Evolutionary conservation across 225 moss, liverwort and hornwort species (phyloP), one percentile per base, ranked within the genome.

Genomic region (Bryum argenteum): DNA sequence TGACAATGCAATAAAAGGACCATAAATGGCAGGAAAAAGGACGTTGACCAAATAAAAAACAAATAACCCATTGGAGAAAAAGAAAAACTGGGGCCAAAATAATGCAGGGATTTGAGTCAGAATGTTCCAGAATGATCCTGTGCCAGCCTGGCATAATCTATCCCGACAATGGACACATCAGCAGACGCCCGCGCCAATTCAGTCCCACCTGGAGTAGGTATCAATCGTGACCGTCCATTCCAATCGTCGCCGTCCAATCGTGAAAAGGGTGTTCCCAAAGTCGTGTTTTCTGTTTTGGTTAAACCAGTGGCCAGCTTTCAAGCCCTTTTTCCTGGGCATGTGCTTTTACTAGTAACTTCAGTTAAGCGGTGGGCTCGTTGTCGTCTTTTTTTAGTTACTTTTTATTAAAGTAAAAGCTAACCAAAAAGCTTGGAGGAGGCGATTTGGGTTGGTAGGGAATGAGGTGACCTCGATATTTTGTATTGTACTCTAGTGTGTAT

Each of bases 101-200:
- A 74, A 66, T 66, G n/a, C 39, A 60, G 10, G 18, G 23, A 2
- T 13, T 0, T 1, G 13, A 10, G 5, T 33, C 7, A 33, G 69
- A 76, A 69, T 33, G n/a, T 76, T 54, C 76, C 0, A 37, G 70
- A 76, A 69, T 44, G 9, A 20, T 41, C 20, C 51, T 10, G 42
- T 51, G n/a, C 77, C 77, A 71, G 71, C 41, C 59, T 77, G 66
- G 71, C 59, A 22, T 3, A 6, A 26, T 24, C 24, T 51, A 4
- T 26, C 39, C 77, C 58, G 65, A 65, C 71, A 52, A n/a, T 15
- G 2, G 6, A 9, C 71, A 78, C 60, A 21, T 53, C 52, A 53
- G 43, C 59, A 43, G n/a, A n/a, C n/a, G n/a, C 11, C 17, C 52
- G 24, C 23, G 8, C 22, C 13, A 17, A 40, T 24, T 58, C n/a